Evolutionary conservation across 768 basidiomycete species (phyloP).

Genomic region (Boletus reticulatus): DNA sequence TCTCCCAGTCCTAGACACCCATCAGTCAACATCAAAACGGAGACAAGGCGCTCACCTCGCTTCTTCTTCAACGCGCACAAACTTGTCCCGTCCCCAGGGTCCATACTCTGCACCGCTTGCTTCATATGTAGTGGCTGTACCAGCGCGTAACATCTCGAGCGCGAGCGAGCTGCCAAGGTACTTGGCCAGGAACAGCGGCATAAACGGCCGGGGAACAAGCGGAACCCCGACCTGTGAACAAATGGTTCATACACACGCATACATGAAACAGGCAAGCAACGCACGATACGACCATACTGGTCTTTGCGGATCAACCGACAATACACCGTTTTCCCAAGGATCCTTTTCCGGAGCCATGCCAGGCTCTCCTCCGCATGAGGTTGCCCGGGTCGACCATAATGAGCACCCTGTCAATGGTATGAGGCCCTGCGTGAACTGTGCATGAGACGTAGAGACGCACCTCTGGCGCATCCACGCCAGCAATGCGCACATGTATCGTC

Average conservation of each 20-base stretch:
- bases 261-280: constrained; percentile 23
- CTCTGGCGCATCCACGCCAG: constrained; percentile 93
- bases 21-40: not conserved
- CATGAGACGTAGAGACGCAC: constrained; percentile 36
- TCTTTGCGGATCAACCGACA: constrained; percentile 76
- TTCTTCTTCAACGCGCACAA: constrained; percentile 56
- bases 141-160: constrained; percentile 75
- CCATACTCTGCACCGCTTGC: constrained; percentile 83
- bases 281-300: constrained; percentile 80
- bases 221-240: constrained; percentile 61
- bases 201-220: constrained; percentile 47
- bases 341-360: constrained; percentile 59
- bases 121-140: constrained; percentile 74
- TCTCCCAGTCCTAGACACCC: constrained; percentile 46
- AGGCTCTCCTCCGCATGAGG: constrained; percentile 72
- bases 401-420: constrained; percentile 49
- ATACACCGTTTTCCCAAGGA: constrained; percentile 59
- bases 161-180: constrained; percentile 47
- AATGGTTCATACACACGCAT: not conserved
- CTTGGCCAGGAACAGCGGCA: constrained; percentile 47
- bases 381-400: constrained; percentile 83
- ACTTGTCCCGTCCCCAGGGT: constrained; percentile 58
- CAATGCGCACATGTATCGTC: constrained; percentile 85
- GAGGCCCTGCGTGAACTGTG: not conserved
- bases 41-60: constrained; percentile 51